phyloP scores from a whole-genome alignment of 768 basidiomycete species.

The Panaeolus papilionaceus region DNA sequence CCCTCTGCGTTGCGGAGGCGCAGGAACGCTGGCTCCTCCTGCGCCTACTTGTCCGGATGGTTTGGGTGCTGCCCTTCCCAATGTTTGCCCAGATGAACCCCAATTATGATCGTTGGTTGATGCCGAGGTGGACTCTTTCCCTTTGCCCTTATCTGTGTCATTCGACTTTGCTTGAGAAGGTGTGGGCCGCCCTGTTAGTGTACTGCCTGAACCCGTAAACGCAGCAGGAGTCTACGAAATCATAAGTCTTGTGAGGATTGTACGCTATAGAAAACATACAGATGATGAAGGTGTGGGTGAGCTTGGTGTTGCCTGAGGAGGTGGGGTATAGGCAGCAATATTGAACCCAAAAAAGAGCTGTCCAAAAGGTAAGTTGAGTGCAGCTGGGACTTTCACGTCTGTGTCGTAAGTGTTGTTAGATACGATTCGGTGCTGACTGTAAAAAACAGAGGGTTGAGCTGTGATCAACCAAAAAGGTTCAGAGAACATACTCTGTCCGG shows the following conservation, averaged over 20 bases:
- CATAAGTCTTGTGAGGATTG: conserved; percentile 15
- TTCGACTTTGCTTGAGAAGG: conserved; percentile 31
- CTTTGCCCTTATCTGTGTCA: conserved; percentile 51
- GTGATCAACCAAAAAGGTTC: neutral
- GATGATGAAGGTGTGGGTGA: conserved; percentile 39
- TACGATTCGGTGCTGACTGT: conserved; percentile 82
- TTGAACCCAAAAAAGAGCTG: conserved; percentile 98
- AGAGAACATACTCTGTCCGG: conserved; percentile 79
- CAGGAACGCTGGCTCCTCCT: conserved; percentile 60
- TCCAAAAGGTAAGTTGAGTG: conserved; percentile 89
- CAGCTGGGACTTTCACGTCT: conserved; percentile 83
- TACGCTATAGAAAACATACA: conserved; percentile 24
- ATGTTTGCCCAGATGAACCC: conserved; percentile 56
- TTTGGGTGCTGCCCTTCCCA: conserved; percentile 47
- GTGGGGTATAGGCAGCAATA: conserved; percentile 69
- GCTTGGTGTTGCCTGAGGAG: conserved; percentile 38
- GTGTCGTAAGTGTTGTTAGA: conserved; percentile 80
- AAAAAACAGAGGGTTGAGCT: conserved; percentile 22
- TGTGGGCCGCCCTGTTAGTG: conserved; percentile 60
- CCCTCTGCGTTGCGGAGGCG: conserved; percentile 44
- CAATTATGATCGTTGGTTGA: conserved; percentile 35
- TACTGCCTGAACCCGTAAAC: conserved; percentile 74
- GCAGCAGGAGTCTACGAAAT: conserved; percentile 44
- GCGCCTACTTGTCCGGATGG: conserved; percentile 54
- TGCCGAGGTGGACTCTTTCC: conserved; percentile 49